These are phyloP conservation scores for Orbilia blumenaviensis DNA, from an alignment of 2,329 filamentous ascomycete species.

Conservation along the genomic window DNA sequence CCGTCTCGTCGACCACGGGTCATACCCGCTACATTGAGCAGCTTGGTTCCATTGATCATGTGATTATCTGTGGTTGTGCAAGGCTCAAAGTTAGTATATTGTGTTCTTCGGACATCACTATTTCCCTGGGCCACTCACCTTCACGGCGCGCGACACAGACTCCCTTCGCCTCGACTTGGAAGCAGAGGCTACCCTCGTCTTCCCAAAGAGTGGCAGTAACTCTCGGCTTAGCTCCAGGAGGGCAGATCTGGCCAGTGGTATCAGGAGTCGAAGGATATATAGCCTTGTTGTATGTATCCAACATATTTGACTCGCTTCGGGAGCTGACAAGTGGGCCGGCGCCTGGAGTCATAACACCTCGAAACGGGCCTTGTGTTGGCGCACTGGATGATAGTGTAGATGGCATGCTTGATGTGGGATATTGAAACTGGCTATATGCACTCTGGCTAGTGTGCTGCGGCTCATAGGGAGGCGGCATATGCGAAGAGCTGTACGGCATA, in stretches of 20 bases:
- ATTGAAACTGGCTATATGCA: conserved; percentile 45
- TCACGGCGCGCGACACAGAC: conserved; percentile 95
- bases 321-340: conserved; percentile 50
- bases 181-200: conserved; percentile 96
- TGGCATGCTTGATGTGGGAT: conserved; percentile 49
- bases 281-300: conserved; percentile 63
- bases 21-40: conserved; percentile 97
- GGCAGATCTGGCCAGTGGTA: conserved; percentile 88
- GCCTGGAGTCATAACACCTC: conserved; percentile 53
- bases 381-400: conserved; percentile 48
- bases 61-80: conserved; percentile 76
- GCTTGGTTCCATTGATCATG: conserved; percentile 98
- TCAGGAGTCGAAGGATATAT: conserved; percentile 68
- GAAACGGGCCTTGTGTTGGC: conserved; percentile 46
- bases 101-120: conserved; percentile 19
- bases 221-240: conserved; percentile 92
- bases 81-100: conserved; percentile 30
- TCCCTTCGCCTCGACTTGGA: conserved; percentile 94
- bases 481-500: conserved; percentile 44
- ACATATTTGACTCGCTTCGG: conserved; percentile 56
- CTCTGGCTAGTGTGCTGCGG: conserved; percentile 50
- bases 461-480: conserved; percentile 52
- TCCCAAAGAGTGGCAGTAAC: conserved; percentile 98
- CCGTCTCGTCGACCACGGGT: conserved; percentile 93
- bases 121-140: conserved; percentile 67